These are phyloP conservation scores for Durusdinium trenchii DNA, from an alignment of 73 alveolate species.

Conservation along the genomic window DNA sequence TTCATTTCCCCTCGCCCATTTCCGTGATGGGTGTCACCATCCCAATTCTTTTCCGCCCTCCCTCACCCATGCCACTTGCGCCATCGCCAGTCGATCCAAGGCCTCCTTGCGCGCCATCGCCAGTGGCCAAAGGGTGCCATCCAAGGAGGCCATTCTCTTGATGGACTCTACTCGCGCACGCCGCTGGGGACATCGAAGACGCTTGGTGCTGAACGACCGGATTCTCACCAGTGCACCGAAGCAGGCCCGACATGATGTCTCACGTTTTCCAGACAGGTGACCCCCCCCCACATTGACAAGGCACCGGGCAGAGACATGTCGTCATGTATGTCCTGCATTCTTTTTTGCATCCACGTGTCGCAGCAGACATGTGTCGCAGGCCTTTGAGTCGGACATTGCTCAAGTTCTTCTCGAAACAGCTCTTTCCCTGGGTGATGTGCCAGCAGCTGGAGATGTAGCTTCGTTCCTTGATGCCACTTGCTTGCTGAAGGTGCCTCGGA, in stretches of 20 bases:
- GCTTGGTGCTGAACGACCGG: slow-evolving; percentile 68
- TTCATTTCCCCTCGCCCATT: too few species aligned
- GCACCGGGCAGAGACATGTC: too few species aligned
- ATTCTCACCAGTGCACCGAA: slow-evolving; percentile 68
- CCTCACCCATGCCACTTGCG: too few species aligned
- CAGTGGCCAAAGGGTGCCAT: slow-evolving; percentile 63
- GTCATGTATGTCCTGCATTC: too few species aligned
- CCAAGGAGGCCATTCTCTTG: slow-evolving; percentile 70
- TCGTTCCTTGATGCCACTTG: slow-evolving; percentile 81
- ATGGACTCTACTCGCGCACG: slow-evolving; percentile 75
- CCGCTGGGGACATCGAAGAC: slow-evolving; percentile 82
- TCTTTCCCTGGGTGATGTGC: slow-evolving; percentile 54
- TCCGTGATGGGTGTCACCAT: too few species aligned
- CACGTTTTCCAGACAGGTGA: too few species aligned
- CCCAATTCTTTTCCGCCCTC: too few species aligned
- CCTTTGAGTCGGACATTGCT: slow-evolving; percentile 21
- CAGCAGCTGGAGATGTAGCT: slow-evolving; percentile 62
- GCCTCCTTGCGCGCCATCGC: slow-evolving; percentile 88
- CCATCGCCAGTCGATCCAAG: too few species aligned
- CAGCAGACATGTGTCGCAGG: too few species aligned
- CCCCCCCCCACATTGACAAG: too few species aligned
- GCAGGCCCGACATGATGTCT: too few species aligned
- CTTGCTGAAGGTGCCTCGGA: slow-evolving; percentile 66
- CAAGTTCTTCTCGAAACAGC: slow-evolving; percentile 35
- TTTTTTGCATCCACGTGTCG: too few species aligned